Percentiles rank a stretch among this genome's conserved stretches.
phyloP scores from a whole-genome alignment of 73 alveolate species.

The Tetrahymena elliotti region DNA sequence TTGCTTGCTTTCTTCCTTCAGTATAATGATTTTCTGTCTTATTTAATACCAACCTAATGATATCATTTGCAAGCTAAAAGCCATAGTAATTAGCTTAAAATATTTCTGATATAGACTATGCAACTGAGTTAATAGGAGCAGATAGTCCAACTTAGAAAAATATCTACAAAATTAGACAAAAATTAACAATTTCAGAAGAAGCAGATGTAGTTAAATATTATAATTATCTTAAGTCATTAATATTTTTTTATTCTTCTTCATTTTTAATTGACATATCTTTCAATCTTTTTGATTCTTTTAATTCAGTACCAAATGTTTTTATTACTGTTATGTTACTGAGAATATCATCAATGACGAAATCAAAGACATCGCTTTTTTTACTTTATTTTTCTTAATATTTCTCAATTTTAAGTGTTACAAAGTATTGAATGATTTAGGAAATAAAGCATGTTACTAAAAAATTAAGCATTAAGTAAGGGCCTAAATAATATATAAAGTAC shows the following conservation, averaged over 20 bases:
- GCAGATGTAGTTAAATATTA: not conserved
- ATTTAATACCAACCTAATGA: not conserved
- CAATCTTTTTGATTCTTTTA: not conserved
- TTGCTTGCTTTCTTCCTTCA: not conserved
- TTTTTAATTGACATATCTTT: not conserved
- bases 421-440: too few relatives aligned
- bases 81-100: not conserved
- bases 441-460: not conserved
- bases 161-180: not conserved
- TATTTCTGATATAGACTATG: not conserved
- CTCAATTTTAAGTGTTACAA: not conserved
- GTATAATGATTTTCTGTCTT: not conserved
- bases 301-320: not conserved
- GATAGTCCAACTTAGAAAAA: not conserved
- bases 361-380: not conserved
- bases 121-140: not conserved
- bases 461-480: not conserved
- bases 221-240: not conserved
- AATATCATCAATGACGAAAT: not conserved
- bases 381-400: not conserved
- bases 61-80: not conserved
- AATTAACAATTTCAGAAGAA: not conserved
- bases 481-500: not conserved
- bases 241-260: not conserved
- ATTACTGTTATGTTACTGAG: not conserved